Percentiles rank a stretch among this genome's conserved stretches.
Conservation (phyloP, 805 yeast species). For the Myxozyma melibiosi region DNA sequence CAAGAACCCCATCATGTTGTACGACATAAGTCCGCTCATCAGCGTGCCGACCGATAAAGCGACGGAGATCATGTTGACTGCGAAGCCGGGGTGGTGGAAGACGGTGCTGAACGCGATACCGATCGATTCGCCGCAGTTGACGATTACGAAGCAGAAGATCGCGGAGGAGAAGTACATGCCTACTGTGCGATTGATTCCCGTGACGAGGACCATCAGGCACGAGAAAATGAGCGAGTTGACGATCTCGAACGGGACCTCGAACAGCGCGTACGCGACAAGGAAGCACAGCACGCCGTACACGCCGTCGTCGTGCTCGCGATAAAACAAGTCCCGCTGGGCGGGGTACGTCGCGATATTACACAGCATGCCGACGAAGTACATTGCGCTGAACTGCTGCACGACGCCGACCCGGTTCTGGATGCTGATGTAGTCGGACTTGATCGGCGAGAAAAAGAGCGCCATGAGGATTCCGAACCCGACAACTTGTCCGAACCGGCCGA, state of each 20-base stretch:
- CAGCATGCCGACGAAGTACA: conserved; percentile 78
- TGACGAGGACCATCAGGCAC: conserved; percentile 63
- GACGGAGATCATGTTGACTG: conserved; percentile 70
- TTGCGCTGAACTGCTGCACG: conserved; percentile 68
- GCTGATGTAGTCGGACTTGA: conserved; percentile 51
- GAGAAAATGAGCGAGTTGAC: conserved; percentile 61
- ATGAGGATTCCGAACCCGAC: conserved; percentile 64
- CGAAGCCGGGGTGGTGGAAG: conserved; percentile 76
- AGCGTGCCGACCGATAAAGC: conserved; percentile 70
- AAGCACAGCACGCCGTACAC: conserved; percentile 69
- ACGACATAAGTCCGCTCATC: conserved; percentile 84
- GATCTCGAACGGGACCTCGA: conserved; percentile 71
- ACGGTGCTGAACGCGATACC: conserved; percentile 79
- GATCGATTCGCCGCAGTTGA: conserved; percentile 79
- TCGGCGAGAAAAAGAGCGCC: conserved; percentile 67
- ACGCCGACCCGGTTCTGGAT: conserved; percentile 72
- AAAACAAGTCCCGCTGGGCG: conserved; percentile 69
- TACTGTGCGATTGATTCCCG: conserved; percentile 71
- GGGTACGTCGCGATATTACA: conserved; percentile 79
- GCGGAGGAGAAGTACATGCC: conserved; percentile 67
- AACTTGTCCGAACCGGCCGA: conserved; percentile 67
- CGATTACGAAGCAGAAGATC: conserved; percentile 55
- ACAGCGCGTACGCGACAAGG: conserved; percentile 56
- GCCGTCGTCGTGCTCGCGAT: conserved; percentile 74
- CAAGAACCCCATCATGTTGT: conserved; percentile 70